phyloP scores from a whole-genome alignment of 2,329 filamentous ascomycete genomes.

The Ophioceras dolichostomum region DNA sequence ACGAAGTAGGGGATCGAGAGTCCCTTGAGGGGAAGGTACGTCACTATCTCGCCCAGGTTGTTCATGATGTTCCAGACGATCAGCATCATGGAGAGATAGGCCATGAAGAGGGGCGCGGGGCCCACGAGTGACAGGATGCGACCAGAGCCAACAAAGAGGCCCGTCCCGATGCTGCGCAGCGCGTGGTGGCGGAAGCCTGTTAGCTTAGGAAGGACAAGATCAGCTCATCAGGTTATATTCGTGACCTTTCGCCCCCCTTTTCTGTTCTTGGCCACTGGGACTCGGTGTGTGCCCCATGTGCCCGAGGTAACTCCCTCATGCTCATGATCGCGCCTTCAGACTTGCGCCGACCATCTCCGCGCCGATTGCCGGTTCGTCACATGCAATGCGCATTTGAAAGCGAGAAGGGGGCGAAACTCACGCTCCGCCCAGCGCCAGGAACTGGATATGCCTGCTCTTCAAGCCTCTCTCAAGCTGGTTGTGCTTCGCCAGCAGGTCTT shows the following conservation, averaged over 20 bases:
- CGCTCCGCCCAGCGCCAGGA: slow-evolving; percentile 19
- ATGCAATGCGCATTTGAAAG: too few species aligned
- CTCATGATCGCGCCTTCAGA: too few species aligned
- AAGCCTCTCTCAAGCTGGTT: slow-evolving; percentile 19
- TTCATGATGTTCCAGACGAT: slow-evolving; percentile 43
- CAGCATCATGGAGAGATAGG: slow-evolving; percentile 45
- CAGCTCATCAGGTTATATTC: too few species aligned
- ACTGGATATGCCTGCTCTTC: slow-evolving; percentile 20
- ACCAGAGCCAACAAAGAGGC: slow-evolving; percentile 15
- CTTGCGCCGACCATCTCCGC: too few species aligned
- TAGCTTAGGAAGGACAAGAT: too few species aligned
- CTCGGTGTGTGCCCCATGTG: too few species aligned
- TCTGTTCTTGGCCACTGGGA: neutral
- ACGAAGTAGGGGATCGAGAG: slow-evolving; percentile 44
- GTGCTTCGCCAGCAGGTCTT: slow-evolving; percentile 15
- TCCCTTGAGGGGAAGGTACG: slow-evolving; percentile 41
- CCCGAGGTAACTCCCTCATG: too few species aligned
- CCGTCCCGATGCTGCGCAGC: slow-evolving; percentile 13
- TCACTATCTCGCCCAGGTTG: slow-evolving; percentile 40
- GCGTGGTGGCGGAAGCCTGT: too few species aligned
- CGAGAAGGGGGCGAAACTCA: too few species aligned
- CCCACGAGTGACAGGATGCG: slow-evolving; percentile 24
- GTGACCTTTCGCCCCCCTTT: too few species aligned
- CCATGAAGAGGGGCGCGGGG: slow-evolving; percentile 57
- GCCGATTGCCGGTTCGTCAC: too few species aligned